A percentile compares a stretch with the other conserved stretches of the same genome.
These are phyloP conservation scores for Cicer bijugum DNA, from an alignment of 306 rosid genomes.

Conservation along the genomic window DNA sequence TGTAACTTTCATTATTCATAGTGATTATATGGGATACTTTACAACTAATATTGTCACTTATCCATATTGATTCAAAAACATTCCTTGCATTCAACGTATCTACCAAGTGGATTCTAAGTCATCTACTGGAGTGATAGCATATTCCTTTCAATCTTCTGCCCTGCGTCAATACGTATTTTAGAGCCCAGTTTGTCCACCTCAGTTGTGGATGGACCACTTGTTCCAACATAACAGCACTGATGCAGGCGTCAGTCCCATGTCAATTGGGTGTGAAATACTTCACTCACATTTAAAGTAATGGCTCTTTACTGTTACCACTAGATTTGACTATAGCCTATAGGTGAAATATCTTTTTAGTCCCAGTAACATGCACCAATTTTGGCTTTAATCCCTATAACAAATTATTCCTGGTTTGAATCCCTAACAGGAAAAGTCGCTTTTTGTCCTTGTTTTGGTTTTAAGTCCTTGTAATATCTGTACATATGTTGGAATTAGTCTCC, in stretches of 20 bases:
- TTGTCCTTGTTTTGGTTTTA: slow-evolving; percentile 5
- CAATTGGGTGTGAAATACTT: neutral
- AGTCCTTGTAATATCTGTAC: neutral
- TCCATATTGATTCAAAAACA: neutral
- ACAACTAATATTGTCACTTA: neutral
- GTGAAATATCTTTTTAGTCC: neutral
- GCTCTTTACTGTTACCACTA: neutral
- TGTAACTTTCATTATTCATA: neutral
- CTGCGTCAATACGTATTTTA: slow-evolving; percentile 8
- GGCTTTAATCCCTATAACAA: neutral
- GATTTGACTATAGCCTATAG: neutral
- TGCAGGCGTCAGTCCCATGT: slow-evolving; percentile 13
- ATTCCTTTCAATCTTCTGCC: neutral
- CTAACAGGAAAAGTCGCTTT: neutral
- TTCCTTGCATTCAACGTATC: neutral
- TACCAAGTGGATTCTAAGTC: neutral
- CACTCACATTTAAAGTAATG: slow-evolving; percentile 10
- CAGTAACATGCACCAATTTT: neutral
- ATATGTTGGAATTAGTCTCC: neutral
- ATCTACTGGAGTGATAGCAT: slow-evolving; percentile 9
- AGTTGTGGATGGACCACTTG: neutral
- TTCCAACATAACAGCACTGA: slow-evolving; percentile 6
- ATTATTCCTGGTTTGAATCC: neutral
- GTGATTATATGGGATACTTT: neutral
- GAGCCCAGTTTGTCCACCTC: slow-evolving; percentile 27